phyloP scores from a whole-genome alignment of 345 rosid species.

The Eucalyptus brandiana region DNA sequence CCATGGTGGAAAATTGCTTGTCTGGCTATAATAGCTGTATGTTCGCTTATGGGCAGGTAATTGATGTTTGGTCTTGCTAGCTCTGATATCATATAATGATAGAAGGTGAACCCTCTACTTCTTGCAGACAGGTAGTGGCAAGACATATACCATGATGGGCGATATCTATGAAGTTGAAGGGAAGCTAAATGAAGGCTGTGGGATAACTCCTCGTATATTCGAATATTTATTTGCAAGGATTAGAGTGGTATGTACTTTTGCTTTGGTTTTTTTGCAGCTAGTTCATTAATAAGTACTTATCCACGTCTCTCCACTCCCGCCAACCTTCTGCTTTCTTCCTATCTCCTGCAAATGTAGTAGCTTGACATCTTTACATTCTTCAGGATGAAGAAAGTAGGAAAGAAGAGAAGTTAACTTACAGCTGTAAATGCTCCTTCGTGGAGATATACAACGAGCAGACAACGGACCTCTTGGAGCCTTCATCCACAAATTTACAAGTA shows the following conservation, averaged over 20 bases:
- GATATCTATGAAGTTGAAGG: constrained; percentile 50
- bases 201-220: constrained; percentile 86
- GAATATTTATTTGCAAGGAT: constrained; percentile 76
- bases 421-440: constrained; percentile 87
- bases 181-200: constrained; percentile 44
- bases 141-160: constrained; percentile 97
- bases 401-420: constrained; percentile 63
- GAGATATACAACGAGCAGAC: constrained; percentile 96
- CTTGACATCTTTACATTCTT: neutral
- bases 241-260: constrained; percentile 25
- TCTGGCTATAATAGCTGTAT: constrained; percentile 93
- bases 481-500: constrained; percentile 85
- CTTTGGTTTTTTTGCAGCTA: neutral
- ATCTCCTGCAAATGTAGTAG: neutral
- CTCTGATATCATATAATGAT: neutral
- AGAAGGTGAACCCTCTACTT: neutral
- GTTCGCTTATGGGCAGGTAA: constrained; percentile 97
- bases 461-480: constrained; percentile 85
- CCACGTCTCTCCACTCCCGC: neutral
- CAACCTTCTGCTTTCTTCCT: neutral
- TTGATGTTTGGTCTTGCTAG: neutral
- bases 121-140: constrained; percentile 95
- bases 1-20: constrained; percentile 96
- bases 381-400: constrained; percentile 81
- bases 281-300: neutral